These are phyloP conservation scores for Pseudohalonectria lignicola DNA, from an alignment of 2,329 filamentous ascomycete species.

Conservation along the genomic window DNA sequence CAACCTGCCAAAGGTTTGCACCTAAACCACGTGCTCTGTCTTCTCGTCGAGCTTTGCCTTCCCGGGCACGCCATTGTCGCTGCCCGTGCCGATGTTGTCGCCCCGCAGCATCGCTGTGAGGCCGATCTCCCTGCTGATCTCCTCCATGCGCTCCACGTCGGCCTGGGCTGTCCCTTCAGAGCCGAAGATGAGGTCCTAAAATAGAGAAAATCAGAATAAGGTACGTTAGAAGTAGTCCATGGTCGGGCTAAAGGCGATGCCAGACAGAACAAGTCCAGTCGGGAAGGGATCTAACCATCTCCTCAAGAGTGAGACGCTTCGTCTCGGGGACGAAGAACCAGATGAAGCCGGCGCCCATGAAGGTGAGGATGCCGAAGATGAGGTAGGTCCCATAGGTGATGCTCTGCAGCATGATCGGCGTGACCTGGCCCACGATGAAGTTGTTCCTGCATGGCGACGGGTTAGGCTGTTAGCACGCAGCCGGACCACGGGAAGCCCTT, in stretches of 20 bases:
- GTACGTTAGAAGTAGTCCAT: neutral
- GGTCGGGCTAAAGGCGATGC: neutral
- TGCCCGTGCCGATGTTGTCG: neutral
- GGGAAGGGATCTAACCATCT: conserved; percentile 51
- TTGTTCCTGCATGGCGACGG: conserved; percentile 29
- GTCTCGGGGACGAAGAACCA: conserved; percentile 57
- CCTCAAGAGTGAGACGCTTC: conserved; percentile 51
- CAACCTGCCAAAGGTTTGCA: no score
- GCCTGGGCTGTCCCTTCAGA: conserved; percentile 54
- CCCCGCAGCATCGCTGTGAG: conserved; percentile 29
- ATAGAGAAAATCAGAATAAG: neutral
- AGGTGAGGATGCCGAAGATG: conserved; percentile 55
- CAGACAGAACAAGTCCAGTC: no score
- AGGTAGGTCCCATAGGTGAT: conserved; percentile 65
- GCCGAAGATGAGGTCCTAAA: conserved; percentile 53
- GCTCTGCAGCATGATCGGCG: conserved; percentile 51
- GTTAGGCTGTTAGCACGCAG: neutral
- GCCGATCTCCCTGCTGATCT: conserved; percentile 61
- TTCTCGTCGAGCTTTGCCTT: neutral
- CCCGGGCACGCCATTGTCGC: neutral
- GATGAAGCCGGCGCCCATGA: conserved; percentile 48
- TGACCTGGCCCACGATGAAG: conserved; percentile 58
- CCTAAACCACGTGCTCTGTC: neutral
- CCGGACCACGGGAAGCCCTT: no score
- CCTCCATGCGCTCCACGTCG: conserved; percentile 60